A percentile compares a stretch with the other conserved stretches of the same genome.
Evolutionary conservation across 2,329 filamentous ascomycete species (phyloP).

Genomic region (Chaetomium olivaceum): DNA sequence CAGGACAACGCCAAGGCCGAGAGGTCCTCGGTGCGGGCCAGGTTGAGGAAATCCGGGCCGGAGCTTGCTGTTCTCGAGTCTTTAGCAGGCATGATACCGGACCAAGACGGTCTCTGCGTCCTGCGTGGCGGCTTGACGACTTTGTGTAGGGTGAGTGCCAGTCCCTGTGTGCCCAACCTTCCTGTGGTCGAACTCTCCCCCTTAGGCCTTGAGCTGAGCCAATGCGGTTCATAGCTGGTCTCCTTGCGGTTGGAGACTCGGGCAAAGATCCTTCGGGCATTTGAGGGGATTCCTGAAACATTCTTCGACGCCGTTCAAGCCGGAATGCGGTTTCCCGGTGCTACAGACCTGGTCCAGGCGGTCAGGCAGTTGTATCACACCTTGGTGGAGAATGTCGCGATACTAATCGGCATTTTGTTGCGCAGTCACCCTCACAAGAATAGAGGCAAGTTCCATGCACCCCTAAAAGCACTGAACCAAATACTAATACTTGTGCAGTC

Average conservation of each 20-base stretch:
- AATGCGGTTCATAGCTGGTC: not conserved
- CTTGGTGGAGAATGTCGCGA: conserved; percentile 1
- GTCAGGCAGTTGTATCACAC: not conserved
- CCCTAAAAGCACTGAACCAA: not conserved
- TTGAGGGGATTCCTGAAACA: conserved; percentile 4
- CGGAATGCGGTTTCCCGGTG: conserved; percentile 1
- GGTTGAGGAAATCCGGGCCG: conserved; percentile 7
- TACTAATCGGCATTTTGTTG: not conserved
- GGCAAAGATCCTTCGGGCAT: conserved; percentile 6
- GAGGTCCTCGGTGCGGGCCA: not conserved
- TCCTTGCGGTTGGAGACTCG: conserved; percentile 4
- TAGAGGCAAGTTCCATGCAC: not conserved
- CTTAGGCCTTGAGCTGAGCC: not conserved
- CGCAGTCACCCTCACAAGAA: conserved; percentile 10
- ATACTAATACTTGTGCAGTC: not conserved
- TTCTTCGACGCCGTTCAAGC: conserved; percentile 3
- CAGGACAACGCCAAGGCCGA: conserved; percentile 6
- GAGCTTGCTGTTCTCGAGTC: conserved; percentile 6
- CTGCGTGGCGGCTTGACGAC: conserved; percentile 1
- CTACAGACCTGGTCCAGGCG: not conserved
- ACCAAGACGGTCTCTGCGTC: conserved; percentile 9
- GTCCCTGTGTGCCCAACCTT: not conserved
- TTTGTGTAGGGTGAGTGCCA: conserved; percentile 5
- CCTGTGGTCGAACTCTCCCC: not conserved
- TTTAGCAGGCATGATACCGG: conserved; percentile 2